These are phyloP conservation scores for Phytomonas sp. DNA, from an alignment of 208 protist species.

Conservation along the genomic window DNA sequence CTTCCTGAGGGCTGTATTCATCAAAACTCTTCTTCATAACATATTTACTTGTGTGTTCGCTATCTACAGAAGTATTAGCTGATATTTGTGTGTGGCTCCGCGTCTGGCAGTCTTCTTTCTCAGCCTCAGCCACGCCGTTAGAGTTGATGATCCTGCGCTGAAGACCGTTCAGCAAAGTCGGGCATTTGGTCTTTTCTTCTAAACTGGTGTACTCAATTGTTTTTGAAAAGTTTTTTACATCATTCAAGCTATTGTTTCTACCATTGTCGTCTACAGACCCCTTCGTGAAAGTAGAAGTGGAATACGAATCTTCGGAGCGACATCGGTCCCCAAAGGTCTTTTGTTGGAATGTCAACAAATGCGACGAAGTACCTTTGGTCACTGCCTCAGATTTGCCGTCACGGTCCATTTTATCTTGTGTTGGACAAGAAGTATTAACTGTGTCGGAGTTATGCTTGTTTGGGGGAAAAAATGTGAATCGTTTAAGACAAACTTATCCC, in stretches of 20 bases:
- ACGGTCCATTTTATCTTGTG: neutral
- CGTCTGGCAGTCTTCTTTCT: neutral
- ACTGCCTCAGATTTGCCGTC: neutral
- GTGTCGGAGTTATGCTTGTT: neutral
- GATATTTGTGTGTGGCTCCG: neutral
- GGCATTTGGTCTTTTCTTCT: neutral
- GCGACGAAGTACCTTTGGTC: neutral
- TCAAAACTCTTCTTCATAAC: neutral
- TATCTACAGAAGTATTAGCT: neutral
- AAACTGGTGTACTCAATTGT: neutral
- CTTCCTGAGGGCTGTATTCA: neutral
- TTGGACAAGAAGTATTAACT: slow-evolving; percentile 5
- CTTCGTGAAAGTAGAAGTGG: neutral
- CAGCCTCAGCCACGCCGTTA: neutral
- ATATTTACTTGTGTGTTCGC: neutral
- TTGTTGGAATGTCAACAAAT: neutral
- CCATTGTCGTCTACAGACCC: neutral
- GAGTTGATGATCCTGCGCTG: neutral
- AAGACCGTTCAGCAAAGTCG: neutral
- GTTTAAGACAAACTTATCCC: slow-evolving; percentile 5
- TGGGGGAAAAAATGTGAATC: slow-evolving; percentile 8
- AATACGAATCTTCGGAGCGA: neutral
- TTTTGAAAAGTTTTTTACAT: neutral
- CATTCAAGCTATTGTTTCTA: neutral
- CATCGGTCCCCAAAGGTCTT: neutral